Conservation (phyloP, 306 rosid species). For the Begonia masoniana region DNA sequence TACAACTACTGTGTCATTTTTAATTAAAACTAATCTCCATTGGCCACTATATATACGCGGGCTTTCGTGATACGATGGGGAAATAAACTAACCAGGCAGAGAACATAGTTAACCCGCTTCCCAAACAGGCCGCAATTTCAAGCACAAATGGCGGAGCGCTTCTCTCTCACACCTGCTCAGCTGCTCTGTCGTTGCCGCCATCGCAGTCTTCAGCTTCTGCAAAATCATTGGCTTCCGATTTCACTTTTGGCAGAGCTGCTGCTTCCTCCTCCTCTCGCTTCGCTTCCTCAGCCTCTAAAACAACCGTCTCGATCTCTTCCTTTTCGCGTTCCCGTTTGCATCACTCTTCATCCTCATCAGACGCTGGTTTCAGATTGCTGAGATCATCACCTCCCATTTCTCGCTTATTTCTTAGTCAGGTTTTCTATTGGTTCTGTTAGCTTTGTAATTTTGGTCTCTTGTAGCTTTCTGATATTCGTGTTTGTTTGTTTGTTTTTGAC, state of each 20-base stretch:
- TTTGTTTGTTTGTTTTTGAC: neutral
- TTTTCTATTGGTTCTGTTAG: slow-evolving; percentile 2
- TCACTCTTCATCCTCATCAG: slow-evolving; percentile 11
- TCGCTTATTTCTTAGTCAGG: slow-evolving; percentile 59
- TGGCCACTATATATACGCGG: too few species aligned
- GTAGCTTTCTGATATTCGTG: neutral
- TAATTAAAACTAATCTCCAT: too few species aligned
- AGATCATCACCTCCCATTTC: slow-evolving; percentile 60
- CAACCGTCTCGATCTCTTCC: slow-evolving; percentile 27
- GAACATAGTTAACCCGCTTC: too few species aligned
- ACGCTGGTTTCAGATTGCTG: slow-evolving; percentile 26
- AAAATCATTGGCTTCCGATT: slow-evolving; percentile 27
- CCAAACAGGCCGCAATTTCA: too few species aligned
- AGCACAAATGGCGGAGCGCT: slow-evolving; percentile 28
- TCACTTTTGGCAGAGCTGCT: slow-evolving; percentile 22
- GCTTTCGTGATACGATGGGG: too few species aligned
- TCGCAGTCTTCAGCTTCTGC: slow-evolving; percentile 14
- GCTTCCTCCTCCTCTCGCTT: slow-evolving; percentile 26
- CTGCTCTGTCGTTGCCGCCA: slow-evolving; percentile 16
- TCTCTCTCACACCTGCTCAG: slow-evolving; percentile 20
- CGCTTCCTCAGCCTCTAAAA: slow-evolving; percentile 30
- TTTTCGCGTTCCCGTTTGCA: slow-evolving; percentile 13
- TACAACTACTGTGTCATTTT: too few species aligned
- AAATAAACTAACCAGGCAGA: too few species aligned
- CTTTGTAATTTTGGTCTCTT: neutral